Evolutionary conservation across 768 basidiomycete species (phyloP).

Genomic region (Leccinum incarnatum): DNA sequence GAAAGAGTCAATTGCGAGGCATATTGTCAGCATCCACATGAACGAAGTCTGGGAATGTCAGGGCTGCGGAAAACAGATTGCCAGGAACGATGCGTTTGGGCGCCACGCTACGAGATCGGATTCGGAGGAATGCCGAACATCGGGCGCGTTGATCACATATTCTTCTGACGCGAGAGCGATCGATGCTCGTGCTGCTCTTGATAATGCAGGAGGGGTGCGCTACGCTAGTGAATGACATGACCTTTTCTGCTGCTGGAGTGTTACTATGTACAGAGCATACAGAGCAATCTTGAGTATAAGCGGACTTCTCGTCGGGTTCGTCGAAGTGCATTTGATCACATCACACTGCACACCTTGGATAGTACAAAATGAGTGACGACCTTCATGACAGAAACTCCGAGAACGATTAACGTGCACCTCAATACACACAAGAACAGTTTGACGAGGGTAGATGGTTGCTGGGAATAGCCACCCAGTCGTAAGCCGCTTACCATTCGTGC

Average conservation of each 20-base stretch:
- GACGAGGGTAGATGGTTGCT: too few relatives aligned
- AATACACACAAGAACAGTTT: too few relatives aligned
- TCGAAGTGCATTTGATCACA: neutral
- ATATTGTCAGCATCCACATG: constrained; percentile 17
- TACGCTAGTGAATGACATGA: constrained; percentile 1
- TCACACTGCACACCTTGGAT: too few relatives aligned
- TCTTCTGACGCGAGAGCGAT: neutral
- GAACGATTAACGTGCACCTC: too few relatives aligned
- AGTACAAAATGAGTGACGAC: too few relatives aligned
- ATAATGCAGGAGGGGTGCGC: neutral
- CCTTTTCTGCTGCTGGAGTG: too few relatives aligned
- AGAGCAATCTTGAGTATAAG: neutral
- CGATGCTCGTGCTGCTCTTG: constrained; percentile 7
- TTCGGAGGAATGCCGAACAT: constrained; percentile 2
- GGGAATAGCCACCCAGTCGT: too few relatives aligned
- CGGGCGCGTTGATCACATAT: constrained; percentile 12
- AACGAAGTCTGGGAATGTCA: constrained; percentile 14
- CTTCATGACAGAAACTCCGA: too few relatives aligned
- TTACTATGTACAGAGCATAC: too few relatives aligned
- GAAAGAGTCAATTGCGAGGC: constrained; percentile 24
- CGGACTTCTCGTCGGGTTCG: neutral
- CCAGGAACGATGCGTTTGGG: constrained; percentile 10
- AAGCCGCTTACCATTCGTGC: too few relatives aligned
- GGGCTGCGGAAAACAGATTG: constrained; percentile 11
- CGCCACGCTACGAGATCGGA: constrained; percentile 3